Base-by-base conservation (phyloP, 2,329 filamentous ascomycete species). In the Lojkania enalia region DNA sequence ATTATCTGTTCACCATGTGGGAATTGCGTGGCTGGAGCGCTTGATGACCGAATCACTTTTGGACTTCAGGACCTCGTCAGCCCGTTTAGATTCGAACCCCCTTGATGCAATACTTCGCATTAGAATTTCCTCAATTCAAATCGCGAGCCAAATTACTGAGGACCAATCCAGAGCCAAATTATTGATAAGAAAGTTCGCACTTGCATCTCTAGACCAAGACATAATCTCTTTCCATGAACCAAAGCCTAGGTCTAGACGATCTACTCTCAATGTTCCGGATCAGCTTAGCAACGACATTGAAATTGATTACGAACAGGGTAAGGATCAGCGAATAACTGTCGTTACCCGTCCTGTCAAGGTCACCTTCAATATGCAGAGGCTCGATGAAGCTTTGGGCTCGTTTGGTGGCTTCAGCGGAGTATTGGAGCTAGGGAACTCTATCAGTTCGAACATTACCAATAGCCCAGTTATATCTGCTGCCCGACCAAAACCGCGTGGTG, bases 381-480 rank as follows among this genome's bases (percentile, higher is more conserved):
- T 97, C 16, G 94, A 97, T 57, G 90, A 96, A 58, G 88, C 88
- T 0, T 84, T 97, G 48, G 83, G 83, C 44, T 90, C 88, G 78
- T 91, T 96, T 69, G 94, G 94, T 25, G 94, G 94, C 0, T 75
- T 99, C 32, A 96, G 91, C 66, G 90, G 90, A 54, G 86, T 99
- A 40, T 74, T 99, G 32, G 95, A 94, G 58, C 81, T 96, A 66
- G 88, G 90, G 51, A 87, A 82, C 47, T 96, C 92, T 0, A 87
- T 95, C 51, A 83, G 86, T 9, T 90, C 88, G 1, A 86, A 82
- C n/a, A 82, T 84, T 1, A 59, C 52, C 64, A 72, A 61, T 37
- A 64, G 58, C 32, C 66, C 69, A 11, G 48, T 52, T 6, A 50
- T 66, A 15, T 55, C 63, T 4, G 67, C 64, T 20, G 57, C 65